Conservation (phyloP, 1,139 yeast genomes). For the Yamadazyma trypodendri region DNA sequence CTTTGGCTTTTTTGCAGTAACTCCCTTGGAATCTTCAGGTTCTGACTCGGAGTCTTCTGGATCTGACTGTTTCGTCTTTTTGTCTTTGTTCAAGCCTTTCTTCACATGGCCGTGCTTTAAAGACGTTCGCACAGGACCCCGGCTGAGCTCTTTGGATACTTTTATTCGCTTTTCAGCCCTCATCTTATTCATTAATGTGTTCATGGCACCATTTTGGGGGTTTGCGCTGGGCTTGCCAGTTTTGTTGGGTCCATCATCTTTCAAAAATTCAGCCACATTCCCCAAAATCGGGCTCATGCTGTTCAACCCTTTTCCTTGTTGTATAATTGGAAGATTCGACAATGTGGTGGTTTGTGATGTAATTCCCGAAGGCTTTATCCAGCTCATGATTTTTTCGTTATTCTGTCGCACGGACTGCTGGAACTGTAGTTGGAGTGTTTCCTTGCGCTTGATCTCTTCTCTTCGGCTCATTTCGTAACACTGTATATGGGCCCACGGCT, state of each 20-base stretch:
- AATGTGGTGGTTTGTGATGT: conserved; percentile 12
- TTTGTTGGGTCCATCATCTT: not conserved
- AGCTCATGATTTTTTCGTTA: conserved; percentile 36
- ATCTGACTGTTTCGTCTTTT: no score
- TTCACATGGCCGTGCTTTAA: no score
- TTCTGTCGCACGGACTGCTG: conserved; percentile 42
- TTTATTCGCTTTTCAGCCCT: conserved; percentile 28
- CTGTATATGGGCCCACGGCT: no score
- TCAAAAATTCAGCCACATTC: not conserved
- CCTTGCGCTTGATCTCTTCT: conserved; percentile 47
- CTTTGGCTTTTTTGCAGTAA: conserved; percentile 16
- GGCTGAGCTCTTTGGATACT: not conserved
- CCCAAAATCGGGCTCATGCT: conserved; percentile 21
- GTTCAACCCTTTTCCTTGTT: conserved; percentile 38
- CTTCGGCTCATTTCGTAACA: conserved; percentile 27
- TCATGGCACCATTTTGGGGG: conserved; percentile 20
- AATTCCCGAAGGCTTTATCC: conserved; percentile 33
- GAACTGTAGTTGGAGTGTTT: conserved; percentile 48
- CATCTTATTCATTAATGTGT: conserved; percentile 46
- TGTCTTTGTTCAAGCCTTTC: no score
- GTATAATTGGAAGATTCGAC: conserved; percentile 43
- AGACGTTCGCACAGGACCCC: not conserved
- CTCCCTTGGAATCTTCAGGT: conserved; percentile 15
- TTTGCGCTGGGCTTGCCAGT: not conserved
- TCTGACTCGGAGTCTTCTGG: conserved; percentile 12